A percentile compares a stretch with the other conserved stretches of the same genome.
Conservation (phyloP, 2,329 filamentous ascomycete genomes). For the Fusarium fracticaudum region DNA sequence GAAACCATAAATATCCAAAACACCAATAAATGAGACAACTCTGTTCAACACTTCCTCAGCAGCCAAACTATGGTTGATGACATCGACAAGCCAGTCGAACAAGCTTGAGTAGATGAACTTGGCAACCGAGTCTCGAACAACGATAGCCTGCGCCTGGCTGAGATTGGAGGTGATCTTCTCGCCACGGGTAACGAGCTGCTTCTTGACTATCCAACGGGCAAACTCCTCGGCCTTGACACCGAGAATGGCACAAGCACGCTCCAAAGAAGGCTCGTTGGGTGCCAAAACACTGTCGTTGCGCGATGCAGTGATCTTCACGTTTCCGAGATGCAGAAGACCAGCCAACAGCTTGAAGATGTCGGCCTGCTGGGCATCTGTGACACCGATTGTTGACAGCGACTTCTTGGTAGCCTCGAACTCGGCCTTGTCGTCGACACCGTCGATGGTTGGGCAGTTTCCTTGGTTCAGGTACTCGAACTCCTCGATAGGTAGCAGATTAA, state of each 20-base stretch:
- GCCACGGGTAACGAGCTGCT: constrained; percentile 93
- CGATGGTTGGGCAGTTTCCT: constrained; percentile 88
- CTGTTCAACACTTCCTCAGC: constrained; percentile 86
- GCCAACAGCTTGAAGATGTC: constrained; percentile 92
- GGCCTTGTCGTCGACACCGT: constrained; percentile 93
- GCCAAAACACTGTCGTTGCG: constrained; percentile 87
- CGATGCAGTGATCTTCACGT: constrained; percentile 93
- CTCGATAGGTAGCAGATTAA: constrained; percentile 82
- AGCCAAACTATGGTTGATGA: constrained; percentile 90
- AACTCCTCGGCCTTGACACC: constrained; percentile 89
- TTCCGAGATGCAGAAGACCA: constrained; percentile 91
- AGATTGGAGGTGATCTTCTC: constrained; percentile 98
- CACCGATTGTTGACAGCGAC: constrained; percentile 88
- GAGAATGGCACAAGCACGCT: constrained; percentile 83
- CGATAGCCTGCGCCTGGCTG: constrained; percentile 89
- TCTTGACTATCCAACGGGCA: constrained; percentile 98
- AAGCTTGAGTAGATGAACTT: constrained; percentile 99
- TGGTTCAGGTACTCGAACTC: constrained; percentile 98
- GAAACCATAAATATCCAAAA: constrained; percentile 99
- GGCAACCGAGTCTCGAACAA: constrained; percentile 95
- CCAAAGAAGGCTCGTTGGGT: constrained; percentile 81
- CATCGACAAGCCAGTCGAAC: constrained; percentile 99
- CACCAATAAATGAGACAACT: constrained; percentile 92
- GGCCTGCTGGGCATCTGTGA: constrained; percentile 75
- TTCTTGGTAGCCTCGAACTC: constrained; percentile 91